Evolutionary conservation across 2,329 filamentous ascomycete genomes (phyloP).

Genomic region (Aureobasidium namibiae): DNA sequence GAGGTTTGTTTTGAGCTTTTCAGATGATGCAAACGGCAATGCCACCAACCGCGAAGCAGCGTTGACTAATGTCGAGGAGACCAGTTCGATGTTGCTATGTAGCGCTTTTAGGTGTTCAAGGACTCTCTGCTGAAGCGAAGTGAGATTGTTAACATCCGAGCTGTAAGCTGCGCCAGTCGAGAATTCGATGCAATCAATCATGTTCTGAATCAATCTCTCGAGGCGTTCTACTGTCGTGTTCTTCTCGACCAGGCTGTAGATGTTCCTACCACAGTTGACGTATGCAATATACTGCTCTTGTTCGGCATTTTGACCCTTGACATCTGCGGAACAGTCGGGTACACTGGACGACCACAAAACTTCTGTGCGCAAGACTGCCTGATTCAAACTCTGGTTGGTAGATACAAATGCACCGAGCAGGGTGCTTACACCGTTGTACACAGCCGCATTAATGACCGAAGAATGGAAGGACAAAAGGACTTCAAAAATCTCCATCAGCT

Average conservation of each 20-base stretch:
- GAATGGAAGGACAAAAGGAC: conserved; percentile 34
- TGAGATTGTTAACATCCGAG: conserved; percentile 64
- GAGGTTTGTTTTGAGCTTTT: conserved; percentile 41
- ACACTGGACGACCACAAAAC: conserved; percentile 25
- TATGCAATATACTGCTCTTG: conserved; percentile 84
- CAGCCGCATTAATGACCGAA: conserved; percentile 34
- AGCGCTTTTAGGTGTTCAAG: conserved; percentile 61
- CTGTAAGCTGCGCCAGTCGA: conserved; percentile 61
- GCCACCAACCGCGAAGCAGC: conserved; percentile 63
- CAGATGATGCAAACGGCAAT: conserved; percentile 51
- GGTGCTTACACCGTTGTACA: conserved; percentile 32
- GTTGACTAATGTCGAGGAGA: conserved; percentile 59
- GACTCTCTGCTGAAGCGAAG: conserved; percentile 62
- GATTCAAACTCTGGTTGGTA: conserved; percentile 19
- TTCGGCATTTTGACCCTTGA: conserved; percentile 38
- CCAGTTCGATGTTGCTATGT: conserved; percentile 55
- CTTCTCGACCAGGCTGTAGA: conserved; percentile 66
- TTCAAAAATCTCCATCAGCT: conserved; percentile 62
- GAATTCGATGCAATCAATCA: conserved; percentile 62
- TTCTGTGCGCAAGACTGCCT: conserved; percentile 22
- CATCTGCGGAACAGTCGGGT: conserved; percentile 18
- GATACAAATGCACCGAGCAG: conserved; percentile 28
- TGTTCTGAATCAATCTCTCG: conserved; percentile 59
- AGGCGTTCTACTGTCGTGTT: conserved; percentile 57
- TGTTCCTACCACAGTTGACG: conserved; percentile 62